Evolutionary conservation across 306 rosid species (phyloP).

Genomic region (Calophaca sinica): DNA sequence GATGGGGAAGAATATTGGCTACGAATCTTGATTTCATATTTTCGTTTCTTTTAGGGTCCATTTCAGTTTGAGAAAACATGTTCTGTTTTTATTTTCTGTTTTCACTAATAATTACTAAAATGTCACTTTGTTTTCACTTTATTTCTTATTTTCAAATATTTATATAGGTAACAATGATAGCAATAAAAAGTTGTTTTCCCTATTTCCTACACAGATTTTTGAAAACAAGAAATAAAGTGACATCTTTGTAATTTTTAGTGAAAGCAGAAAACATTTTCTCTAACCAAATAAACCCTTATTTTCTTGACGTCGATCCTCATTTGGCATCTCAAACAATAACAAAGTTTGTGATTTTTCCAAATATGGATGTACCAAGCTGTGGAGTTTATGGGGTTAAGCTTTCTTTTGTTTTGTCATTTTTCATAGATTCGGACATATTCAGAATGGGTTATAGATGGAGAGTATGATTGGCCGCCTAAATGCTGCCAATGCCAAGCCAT

Average conservation of each 20-base stretch:
- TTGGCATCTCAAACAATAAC: conserved; percentile 19
- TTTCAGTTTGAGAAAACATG: not conserved
- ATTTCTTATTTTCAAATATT: not conserved
- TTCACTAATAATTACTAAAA: not conserved
- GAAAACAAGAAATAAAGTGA: not conserved
- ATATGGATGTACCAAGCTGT: conserved; percentile 24
- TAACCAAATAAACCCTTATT: not conserved
- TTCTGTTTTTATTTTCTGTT: not conserved
- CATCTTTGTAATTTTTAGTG: not conserved
- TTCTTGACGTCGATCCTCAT: not conserved
- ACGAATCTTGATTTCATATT: conserved; percentile 8
- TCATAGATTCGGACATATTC: conserved; percentile 87
- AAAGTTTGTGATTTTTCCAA: conserved; percentile 13
- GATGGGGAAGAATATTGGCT: not conserved
- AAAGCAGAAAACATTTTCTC: not conserved
- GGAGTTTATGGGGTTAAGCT: conserved; percentile 44
- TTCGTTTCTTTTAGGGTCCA: not conserved
- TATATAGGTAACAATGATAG: not conserved
- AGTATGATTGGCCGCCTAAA: conserved; percentile 96
- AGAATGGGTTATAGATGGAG: conserved; percentile 98
- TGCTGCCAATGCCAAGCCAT: conserved; percentile 82
- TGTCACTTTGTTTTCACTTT: not conserved
- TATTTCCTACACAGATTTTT: not conserved
- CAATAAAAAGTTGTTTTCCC: not conserved
- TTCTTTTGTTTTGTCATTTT: conserved; percentile 40